Conservation (phyloP, 495 filamentous ascomycete genomes). For the Penicillium macrosclerotiorum region DNA sequence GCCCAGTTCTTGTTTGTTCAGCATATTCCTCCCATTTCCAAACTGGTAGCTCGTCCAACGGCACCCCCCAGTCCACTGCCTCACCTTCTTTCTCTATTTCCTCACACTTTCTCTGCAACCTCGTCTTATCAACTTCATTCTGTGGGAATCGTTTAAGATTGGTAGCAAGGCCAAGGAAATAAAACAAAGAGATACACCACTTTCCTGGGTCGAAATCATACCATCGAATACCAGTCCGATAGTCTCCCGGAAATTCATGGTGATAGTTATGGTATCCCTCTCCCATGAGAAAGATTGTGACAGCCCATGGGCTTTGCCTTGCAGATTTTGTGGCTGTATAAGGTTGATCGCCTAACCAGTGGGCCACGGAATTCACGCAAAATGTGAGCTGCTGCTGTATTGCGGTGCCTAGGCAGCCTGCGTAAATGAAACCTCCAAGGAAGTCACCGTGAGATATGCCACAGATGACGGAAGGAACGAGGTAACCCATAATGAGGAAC, state of each 20-base stretch:
- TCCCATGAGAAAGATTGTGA: constrained; percentile 36
- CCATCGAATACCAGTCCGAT: constrained; percentile 94
- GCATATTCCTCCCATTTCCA: constrained; percentile 92
- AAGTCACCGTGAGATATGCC: constrained; percentile 83
- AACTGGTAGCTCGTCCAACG: constrained; percentile 78
- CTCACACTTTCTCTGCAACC: constrained; percentile 90
- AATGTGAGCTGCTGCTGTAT: constrained; percentile 96
- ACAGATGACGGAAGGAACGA: constrained; percentile 75
- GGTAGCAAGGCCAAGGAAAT: constrained; percentile 85
- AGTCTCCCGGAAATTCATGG: constrained; percentile 96
- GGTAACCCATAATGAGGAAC: constrained; percentile 77
- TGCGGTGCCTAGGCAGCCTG: constrained; percentile 86
- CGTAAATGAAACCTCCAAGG: constrained; percentile 84
- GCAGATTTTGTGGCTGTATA: constrained; percentile 96
- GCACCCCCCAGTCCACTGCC: constrained; percentile 86
- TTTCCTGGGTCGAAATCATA: constrained; percentile 98
- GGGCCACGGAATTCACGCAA: constrained; percentile 95
- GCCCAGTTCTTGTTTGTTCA: constrained; percentile 76
- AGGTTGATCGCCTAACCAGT: constrained; percentile 95
- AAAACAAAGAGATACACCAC: constrained; percentile 88
- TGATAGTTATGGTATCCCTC: constrained; percentile 99
- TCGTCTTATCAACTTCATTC: constrained; percentile 97
- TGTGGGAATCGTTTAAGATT: constrained; percentile 89
- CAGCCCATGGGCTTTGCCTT: constrained; percentile 86
- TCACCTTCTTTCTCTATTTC: constrained; percentile 90